Conservation (phyloP, 768 basidiomycete species). For the Coprinopsis strossmayeri region DNA sequence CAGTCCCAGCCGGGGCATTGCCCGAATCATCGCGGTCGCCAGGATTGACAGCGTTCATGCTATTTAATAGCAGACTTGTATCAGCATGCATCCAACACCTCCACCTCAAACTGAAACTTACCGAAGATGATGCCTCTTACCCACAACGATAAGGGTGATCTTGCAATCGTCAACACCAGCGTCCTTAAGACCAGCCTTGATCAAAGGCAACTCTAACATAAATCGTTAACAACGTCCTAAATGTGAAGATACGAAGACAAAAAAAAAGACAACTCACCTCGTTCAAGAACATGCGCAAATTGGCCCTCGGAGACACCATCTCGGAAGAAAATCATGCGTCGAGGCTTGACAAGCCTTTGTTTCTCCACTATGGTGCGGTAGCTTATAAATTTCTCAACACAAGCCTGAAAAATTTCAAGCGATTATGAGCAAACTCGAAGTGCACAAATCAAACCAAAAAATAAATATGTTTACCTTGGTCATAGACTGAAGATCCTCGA, state of each 20-base stretch:
- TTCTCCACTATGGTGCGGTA: constrained; percentile 49
- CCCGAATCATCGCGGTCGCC: constrained; percentile 56
- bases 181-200: constrained; percentile 64
- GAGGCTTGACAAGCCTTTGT: constrained; percentile 28
- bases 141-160: constrained; percentile 76
- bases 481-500: constrained; percentile 63
- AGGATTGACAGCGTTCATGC: constrained; percentile 24
- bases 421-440: no score
- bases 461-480: constrained; percentile 32
- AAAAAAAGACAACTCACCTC: constrained; percentile 13
- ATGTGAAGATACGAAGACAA: neutral
- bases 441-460: neutral
- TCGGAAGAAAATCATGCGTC: constrained; percentile 68
- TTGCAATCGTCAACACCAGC: constrained; percentile 47
- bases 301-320: constrained; percentile 49
- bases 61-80: constrained; percentile 11
- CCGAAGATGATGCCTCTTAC: constrained; percentile 67
- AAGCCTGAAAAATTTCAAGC: no score
- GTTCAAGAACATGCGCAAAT: constrained; percentile 44
- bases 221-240: constrained; percentile 3
- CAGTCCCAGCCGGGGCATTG: constrained; percentile 74
- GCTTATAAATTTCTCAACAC: constrained; percentile 43
- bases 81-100: no score
- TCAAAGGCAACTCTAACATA: constrained; percentile 45
- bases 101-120: constrained; percentile 15